Percentiles rank a stretch among this genome's conserved stretches.
phyloP scores from a whole-genome alignment of 2,329 filamentous ascomycete species.

The Xenosphaeropsis pyriputrescens region DNA sequence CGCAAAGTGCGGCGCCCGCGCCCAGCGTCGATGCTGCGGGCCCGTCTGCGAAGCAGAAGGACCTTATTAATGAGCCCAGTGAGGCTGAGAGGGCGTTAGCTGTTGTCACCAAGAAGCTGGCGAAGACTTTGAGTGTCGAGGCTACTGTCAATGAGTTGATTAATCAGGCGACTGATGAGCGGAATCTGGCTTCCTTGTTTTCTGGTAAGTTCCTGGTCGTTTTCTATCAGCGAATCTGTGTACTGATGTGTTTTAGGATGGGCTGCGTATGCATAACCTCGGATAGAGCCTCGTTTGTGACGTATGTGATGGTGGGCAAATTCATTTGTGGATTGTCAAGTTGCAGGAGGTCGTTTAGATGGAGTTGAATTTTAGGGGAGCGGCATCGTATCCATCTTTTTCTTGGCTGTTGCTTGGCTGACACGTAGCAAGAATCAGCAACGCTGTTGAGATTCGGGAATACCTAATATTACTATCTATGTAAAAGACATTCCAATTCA shows the following conservation, averaged over 20 bases:
- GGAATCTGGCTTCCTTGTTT: constrained; percentile 82
- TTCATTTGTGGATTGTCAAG: no score
- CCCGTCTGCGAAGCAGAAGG: constrained; percentile 15
- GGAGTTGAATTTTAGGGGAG: no score
- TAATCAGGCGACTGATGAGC: constrained; percentile 86
- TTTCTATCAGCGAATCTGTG: not conserved
- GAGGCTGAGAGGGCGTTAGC: constrained; percentile 88
- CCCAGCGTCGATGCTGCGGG: constrained; percentile 15
- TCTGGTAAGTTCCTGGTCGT: constrained; percentile 25
- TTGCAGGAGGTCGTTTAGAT: no score
- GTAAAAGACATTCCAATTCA: no score
- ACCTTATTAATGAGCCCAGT: constrained; percentile 41
- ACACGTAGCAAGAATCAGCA: no score
- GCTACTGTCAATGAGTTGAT: constrained; percentile 96
- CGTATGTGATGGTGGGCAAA: no score
- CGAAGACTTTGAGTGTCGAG: constrained; percentile 82
- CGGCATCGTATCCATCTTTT: no score
- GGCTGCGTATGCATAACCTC: constrained; percentile 29
- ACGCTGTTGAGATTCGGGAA: no score
- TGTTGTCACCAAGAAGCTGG: constrained; percentile 90
- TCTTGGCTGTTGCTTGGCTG: no score
- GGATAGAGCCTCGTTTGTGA: no score
- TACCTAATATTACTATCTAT: no score
- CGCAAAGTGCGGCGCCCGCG: constrained; percentile 27
- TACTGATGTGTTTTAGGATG: constrained; percentile 21